phyloP scores from a whole-genome alignment of 2,329 filamentous ascomycete genomes.

The Aspergillus spinulosporus region DNA sequence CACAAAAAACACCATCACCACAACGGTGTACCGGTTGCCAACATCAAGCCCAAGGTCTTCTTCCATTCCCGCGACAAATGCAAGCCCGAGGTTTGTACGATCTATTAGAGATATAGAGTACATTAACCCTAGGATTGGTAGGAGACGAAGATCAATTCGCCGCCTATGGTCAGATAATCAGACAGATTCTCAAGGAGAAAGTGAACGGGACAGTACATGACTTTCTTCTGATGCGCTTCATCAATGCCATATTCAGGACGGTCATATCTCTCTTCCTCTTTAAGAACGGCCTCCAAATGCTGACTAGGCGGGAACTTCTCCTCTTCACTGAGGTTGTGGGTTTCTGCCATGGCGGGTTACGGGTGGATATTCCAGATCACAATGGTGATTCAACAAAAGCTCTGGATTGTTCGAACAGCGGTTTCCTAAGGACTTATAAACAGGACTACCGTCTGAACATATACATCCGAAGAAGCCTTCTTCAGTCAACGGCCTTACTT shows the following conservation, averaged over 20 bases:
- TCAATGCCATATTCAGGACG: constrained; percentile 15
- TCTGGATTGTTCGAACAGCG: neutral
- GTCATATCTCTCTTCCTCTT: constrained; percentile 4
- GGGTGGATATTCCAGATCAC: neutral
- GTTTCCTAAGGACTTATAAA: neutral
- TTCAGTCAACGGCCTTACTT: neutral
- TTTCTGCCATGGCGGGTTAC: constrained; percentile 3
- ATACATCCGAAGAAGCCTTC: constrained; percentile 12
- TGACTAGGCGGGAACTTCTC: constrained; percentile 9
- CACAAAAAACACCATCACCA: constrained; percentile 32
- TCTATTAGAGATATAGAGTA: constrained; percentile 44
- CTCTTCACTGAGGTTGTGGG: neutral
- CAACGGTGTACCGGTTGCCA: constrained; percentile 30
- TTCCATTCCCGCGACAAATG: constrained; percentile 31
- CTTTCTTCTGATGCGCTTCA: constrained; percentile 19
- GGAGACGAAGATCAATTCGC: constrained; percentile 36
- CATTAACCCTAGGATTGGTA: constrained; percentile 43
- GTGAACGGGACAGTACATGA: constrained; percentile 10
- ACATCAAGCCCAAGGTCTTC: constrained; percentile 27
- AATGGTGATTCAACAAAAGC: no score
- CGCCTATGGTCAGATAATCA: constrained; percentile 11
- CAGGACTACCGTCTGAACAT: neutral
- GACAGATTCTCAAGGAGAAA: neutral
- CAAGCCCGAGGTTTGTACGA: constrained; percentile 40
- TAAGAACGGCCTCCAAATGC: constrained; percentile 16